These are phyloP conservation scores for Vicia sativa DNA, from an alignment of 306 rosid species.

Conservation along the genomic window DNA sequence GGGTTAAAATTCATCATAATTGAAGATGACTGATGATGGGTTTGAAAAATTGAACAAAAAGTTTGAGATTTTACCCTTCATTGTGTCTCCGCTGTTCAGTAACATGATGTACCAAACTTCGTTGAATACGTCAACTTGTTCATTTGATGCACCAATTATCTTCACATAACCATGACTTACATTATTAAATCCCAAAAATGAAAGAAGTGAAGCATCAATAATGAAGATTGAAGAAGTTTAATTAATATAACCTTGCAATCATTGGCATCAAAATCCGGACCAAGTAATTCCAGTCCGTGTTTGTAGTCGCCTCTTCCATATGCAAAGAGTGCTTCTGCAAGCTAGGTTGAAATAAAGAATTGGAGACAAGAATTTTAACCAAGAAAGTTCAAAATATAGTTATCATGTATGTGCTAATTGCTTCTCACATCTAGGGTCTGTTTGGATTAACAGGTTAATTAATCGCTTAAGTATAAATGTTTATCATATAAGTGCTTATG, in stretches of 20 bases:
- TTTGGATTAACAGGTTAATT: not conserved
- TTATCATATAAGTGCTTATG: not conserved
- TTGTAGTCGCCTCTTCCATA: conserved; percentile 68
- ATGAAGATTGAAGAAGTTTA: not conserved
- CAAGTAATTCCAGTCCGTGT: conserved; percentile 68
- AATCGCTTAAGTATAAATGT: not conserved
- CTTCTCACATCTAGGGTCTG: not conserved
- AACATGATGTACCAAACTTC: conserved; percentile 79
- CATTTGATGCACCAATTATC: conserved; percentile 88
- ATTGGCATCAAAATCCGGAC: conserved; percentile 69
- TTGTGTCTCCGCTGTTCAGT: conserved; percentile 60
- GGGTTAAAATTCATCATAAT: conserved; percentile 18
- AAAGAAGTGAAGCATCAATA: not conserved
- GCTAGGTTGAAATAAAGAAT: conserved; percentile 51
- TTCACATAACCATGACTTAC: conserved; percentile 34
- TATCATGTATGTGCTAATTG: not conserved
- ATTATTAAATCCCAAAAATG: not conserved
- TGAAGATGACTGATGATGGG: conserved; percentile 10
- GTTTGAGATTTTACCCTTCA: conserved; percentile 53
- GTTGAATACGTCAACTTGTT: conserved; percentile 84
- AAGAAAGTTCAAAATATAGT: not conserved
- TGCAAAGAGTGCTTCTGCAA: conserved; percentile 82
- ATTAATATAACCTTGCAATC: conserved; percentile 61
- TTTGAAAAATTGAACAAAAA: not conserved
- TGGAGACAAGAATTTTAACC: conserved; percentile 4